These are phyloP conservation scores for Silybum marianum DNA, from an alignment of 129 eudicot species.

Conservation along the genomic window DNA sequence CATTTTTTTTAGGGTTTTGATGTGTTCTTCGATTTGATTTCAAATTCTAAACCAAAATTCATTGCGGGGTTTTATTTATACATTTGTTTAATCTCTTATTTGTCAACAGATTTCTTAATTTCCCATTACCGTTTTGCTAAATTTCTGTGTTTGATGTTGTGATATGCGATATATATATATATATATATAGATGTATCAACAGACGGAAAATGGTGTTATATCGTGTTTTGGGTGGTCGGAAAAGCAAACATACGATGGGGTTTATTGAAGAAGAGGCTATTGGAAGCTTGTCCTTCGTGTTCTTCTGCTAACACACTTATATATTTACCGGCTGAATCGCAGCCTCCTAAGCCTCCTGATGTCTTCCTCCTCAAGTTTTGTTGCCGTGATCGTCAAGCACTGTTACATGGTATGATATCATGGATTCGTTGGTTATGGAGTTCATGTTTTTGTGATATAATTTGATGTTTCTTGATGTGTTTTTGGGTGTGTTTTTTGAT, in stretches of 20 bases:
- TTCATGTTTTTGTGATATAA: background rate
- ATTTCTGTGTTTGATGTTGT: background rate
- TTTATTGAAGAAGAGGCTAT: slow-evolving; percentile 72
- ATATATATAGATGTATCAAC: slow-evolving; percentile 71
- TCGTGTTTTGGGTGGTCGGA: slow-evolving; percentile 77
- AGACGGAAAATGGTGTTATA: slow-evolving; percentile 91
- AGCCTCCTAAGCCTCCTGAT: slow-evolving; percentile 73
- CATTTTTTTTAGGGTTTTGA: background rate
- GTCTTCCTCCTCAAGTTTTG: slow-evolving; percentile 83
- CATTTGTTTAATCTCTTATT: background rate
- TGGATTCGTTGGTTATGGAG: background rate
- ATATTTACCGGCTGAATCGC: slow-evolving; percentile 58
- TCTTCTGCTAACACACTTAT: slow-evolving; percentile 78
- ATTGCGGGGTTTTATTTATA: background rate
- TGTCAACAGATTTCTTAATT: background rate
- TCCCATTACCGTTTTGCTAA: background rate
- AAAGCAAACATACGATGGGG: slow-evolving; percentile 67
- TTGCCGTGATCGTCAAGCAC: slow-evolving; percentile 70
- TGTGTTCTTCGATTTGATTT: background rate
- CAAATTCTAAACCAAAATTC: background rate
- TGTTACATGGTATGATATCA: slow-evolving; percentile 67
- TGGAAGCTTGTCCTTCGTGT: slow-evolving; percentile 84
- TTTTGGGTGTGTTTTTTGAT: slow-evolving; percentile 4
- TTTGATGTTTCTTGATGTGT: background rate
- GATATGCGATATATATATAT: background rate